Percentiles rank a stretch among this genome's conserved stretches.
These are phyloP conservation scores for Xylaria sp. DNA, from an alignment of 2,329 filamentous ascomycete genomes.

Conservation along the genomic window DNA sequence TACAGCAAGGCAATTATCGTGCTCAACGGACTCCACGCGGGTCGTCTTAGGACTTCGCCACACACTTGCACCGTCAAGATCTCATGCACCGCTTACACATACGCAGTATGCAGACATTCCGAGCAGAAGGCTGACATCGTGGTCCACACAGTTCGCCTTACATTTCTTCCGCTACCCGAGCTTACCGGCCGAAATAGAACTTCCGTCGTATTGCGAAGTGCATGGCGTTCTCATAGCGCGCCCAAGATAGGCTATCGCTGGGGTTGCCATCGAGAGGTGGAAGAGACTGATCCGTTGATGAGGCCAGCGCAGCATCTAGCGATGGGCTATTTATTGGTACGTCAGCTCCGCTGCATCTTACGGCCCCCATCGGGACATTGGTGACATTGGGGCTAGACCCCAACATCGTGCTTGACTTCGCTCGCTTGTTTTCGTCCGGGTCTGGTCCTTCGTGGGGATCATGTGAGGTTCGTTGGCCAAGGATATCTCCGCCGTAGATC, in stretches of 20 bases:
- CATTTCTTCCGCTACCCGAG: background rate
- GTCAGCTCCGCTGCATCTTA: conserved; percentile 4
- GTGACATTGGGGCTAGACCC: conserved; percentile 25
- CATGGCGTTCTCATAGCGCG: conserved; percentile 25
- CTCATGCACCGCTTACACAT: background rate
- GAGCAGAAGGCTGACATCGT: conserved; percentile 6
- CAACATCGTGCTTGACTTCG: conserved; percentile 1
- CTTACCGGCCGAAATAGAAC: conserved; percentile 26
- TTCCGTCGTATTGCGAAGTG: conserved; percentile 29
- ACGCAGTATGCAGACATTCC: conserved; percentile 8
- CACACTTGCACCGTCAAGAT: conserved; percentile 1
- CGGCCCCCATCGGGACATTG: conserved; percentile 22
- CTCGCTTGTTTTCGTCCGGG: background rate
- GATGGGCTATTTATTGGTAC: background rate
- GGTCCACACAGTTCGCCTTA: background rate
- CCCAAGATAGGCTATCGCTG: conserved; percentile 18
- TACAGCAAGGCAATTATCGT: background rate
- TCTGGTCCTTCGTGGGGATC: conserved; percentile 9
- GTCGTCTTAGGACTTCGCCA: background rate
- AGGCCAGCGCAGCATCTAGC: conserved; percentile 2
- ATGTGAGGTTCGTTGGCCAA: conserved; percentile 34
- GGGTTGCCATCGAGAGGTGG: background rate
- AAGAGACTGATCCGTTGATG: conserved; percentile 4
- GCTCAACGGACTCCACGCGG: background rate
- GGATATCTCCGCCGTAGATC: conserved; percentile 36